Conservation (phyloP, 768 basidiomycete genomes). For the Aureoboletus auriporus region DNA sequence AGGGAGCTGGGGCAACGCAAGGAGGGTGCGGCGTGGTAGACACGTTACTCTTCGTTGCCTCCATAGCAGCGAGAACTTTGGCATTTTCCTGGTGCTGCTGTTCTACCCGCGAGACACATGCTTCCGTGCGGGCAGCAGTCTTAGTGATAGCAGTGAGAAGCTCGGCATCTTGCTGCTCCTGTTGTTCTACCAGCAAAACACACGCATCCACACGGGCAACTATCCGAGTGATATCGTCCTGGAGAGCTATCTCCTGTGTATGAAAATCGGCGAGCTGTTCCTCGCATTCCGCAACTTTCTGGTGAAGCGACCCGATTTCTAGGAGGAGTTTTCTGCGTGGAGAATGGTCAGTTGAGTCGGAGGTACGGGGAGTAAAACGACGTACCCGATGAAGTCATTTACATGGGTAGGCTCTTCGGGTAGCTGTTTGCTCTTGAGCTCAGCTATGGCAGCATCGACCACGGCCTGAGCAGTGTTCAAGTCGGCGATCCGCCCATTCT, state of each 20-base stretch:
- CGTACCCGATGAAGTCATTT: constrained; percentile 8
- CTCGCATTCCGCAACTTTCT: constrained; percentile 8
- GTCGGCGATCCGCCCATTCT: constrained; percentile 9
- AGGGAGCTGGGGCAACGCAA: neutral
- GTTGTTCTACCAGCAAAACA: neutral
- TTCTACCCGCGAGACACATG: neutral
- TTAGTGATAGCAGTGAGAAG: neutral
- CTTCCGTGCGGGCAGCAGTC: neutral
- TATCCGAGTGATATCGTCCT: constrained; percentile 6
- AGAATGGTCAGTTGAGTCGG: neutral
- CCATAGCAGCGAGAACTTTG: constrained; percentile 2
- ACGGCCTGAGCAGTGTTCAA: constrained; percentile 1
- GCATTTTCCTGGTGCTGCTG: neutral
- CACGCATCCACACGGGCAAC: constrained; percentile 5
- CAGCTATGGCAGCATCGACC: constrained; percentile 9
- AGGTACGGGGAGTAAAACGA: neutral
- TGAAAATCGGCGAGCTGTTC: constrained; percentile 5
- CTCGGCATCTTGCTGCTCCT: neutral
- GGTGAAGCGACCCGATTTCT: constrained; percentile 5
- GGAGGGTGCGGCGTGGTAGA: neutral
- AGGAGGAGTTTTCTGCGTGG: constrained; percentile 5
- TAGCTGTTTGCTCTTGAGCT: neutral
- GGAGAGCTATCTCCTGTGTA: neutral
- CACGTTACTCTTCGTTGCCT: neutral
- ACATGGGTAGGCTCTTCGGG: neutral